phyloP scores from a whole-genome alignment of 305 asterid species.

The Euphrasia arctica region DNA sequence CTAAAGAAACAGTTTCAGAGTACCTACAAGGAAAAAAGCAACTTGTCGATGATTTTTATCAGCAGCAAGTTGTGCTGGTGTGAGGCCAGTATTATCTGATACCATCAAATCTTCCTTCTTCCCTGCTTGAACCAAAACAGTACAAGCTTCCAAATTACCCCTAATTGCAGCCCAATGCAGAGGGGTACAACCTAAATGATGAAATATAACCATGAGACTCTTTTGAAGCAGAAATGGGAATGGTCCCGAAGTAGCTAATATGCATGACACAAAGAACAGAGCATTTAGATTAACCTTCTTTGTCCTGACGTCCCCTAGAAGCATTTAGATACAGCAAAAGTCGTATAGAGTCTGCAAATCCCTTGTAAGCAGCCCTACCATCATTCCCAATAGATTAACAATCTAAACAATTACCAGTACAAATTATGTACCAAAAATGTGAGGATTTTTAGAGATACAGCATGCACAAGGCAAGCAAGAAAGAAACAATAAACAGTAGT shows the following conservation, averaged over 20 bases:
- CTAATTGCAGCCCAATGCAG: constrained; percentile 98
- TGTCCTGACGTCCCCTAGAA: constrained; percentile 84
- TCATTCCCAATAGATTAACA: constrained; percentile 27
- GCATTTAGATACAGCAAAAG: constrained; percentile 89
- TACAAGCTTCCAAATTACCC: constrained; percentile 96
- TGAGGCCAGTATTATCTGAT: constrained; percentile 82
- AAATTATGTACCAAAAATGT: too few relatives aligned
- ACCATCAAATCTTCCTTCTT: constrained; percentile 91
- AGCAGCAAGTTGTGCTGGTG: constrained; percentile 97
- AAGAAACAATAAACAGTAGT: too few relatives aligned
- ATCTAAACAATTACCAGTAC: background rate
- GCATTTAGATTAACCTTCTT: constrained; percentile 61
- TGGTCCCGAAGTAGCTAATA: constrained; percentile 8
- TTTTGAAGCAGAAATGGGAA: constrained; percentile 21
- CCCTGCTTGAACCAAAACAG: constrained; percentile 97
- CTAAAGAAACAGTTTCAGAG: constrained; percentile 30
- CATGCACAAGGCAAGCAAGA: too few relatives aligned
- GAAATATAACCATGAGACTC: constrained; percentile 24
- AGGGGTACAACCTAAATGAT: constrained; percentile 81
- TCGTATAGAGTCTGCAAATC: constrained; percentile 92
- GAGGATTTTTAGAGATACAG: too few relatives aligned
- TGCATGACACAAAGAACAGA: constrained; percentile 6
- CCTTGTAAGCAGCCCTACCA: constrained; percentile 98
- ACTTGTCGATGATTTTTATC: constrained; percentile 96
- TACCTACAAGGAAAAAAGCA: constrained; percentile 96